Evolutionary conservation across 129 eudicot species (phyloP), one percentile per base, ranked within the genome.

Genomic region (Silybum marianum): DNA sequence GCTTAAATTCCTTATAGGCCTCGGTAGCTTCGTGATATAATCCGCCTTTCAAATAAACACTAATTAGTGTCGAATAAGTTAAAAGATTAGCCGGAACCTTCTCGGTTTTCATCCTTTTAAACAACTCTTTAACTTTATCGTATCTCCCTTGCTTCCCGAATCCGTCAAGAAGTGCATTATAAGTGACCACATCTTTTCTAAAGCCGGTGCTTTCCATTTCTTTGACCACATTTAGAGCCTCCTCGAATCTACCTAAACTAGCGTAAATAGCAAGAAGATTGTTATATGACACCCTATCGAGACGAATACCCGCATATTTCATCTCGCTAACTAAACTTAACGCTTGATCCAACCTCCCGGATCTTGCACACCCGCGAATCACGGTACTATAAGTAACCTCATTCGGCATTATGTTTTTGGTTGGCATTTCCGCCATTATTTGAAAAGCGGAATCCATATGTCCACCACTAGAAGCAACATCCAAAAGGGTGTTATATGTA

Each of bases 111-210:
- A 95, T 95, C 92, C 91, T 82, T 24, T n/a, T 66, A 65, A 92
- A 92, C 76, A 90, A 84, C 16, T 95, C 90, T 60, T 91, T 92
- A 58, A 92, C 99, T 73, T 90, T 90, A 75, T 86, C 90, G 58
- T 92, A 92, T 84, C 90, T 90, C 71, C 99, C 99, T 38, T 95
- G 99, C 40, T 95, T 95, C 38, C 99, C 99, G 72, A 90, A 92
- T 28, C 99, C 99, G 73, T 91, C 98, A 39, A 95, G 76, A 48
- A 95, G 88, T 2, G 99, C 93, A 81, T 95, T 95, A 71, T 95
- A 95, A 14, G 99, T 95, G 72, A 95, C 99, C 26, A 95, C 99
- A 51, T 95, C 99, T 69, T 92, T 95, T 78, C 86, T 87, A 79
- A 95, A 89, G 8, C 98, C 99, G 24, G 84, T 84, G 78, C 84